These are phyloP conservation scores for Candida nitratophila DNA, from an alignment of 805 yeast species.

Conservation along the genomic window DNA sequence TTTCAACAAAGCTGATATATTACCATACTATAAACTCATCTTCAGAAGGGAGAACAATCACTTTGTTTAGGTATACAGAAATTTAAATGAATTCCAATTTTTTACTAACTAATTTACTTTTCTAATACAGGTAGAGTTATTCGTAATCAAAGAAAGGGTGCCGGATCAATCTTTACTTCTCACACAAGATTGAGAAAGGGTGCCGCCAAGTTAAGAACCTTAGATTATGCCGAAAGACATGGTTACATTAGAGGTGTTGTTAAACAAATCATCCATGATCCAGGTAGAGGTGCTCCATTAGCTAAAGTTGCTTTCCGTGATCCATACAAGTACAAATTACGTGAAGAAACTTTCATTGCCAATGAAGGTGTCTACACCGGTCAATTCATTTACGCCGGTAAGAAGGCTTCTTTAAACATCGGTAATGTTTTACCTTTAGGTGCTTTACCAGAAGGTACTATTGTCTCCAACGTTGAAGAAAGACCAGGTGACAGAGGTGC, in stretches of 20 bases:
- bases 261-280: slow-evolving; percentile 97
- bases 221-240: slow-evolving; percentile 98
- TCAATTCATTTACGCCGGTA: slow-evolving; percentile 98
- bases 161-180: slow-evolving; percentile 99
- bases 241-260: slow-evolving; percentile 99
- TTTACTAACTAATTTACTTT: slow-evolving; percentile 1
- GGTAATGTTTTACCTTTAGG: slow-evolving; percentile 98
- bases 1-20: too few relatives aligned
- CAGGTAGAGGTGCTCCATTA: slow-evolving; percentile 99
- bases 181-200: slow-evolving; percentile 99
- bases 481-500: slow-evolving; percentile 99
- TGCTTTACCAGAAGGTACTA: slow-evolving; percentile 98
- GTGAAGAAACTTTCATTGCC: slow-evolving; percentile 98
- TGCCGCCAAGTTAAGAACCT: slow-evolving; percentile 99
- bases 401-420: slow-evolving; percentile 92
- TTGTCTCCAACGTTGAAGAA: slow-evolving; percentile 96
- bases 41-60: too few relatives aligned
- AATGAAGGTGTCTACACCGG: slow-evolving; percentile 99
- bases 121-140: slow-evolving; percentile 86
- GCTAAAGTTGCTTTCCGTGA: slow-evolving; percentile 99
- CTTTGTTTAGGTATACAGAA: too few relatives aligned
- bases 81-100: too few relatives aligned
- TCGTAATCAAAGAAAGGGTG: slow-evolving; percentile 99
- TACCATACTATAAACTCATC: too few relatives aligned
- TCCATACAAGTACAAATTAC: slow-evolving; percentile 97